Percentiles rank a stretch among this genome's conserved stretches.
Evolutionary conservation across 2,329 filamentous ascomycete species (phyloP).

Genomic region (Xylaria multiplex): DNA sequence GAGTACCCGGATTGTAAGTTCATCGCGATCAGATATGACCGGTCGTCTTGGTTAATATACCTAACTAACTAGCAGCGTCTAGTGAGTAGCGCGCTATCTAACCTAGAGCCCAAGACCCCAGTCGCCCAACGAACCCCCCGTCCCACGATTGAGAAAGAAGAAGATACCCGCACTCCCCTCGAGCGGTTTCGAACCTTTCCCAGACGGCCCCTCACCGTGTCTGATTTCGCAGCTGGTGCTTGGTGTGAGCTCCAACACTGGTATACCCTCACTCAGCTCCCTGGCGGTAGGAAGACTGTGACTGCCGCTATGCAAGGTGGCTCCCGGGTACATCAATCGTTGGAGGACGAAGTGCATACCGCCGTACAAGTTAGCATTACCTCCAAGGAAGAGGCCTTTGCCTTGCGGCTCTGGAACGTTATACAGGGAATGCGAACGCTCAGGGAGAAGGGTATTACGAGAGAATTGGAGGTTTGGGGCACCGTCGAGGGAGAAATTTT

Average conservation of each 20-base stretch:
- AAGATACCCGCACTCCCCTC: conserved; percentile 67
- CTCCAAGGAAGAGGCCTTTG: conserved; percentile 84
- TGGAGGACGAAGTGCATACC: conserved; percentile 87
- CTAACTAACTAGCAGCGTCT: conserved; percentile 73
- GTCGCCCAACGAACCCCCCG: conserved; percentile 26
- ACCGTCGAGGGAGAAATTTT: conserved; percentile 82
- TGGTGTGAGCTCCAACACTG: conserved; percentile 98
- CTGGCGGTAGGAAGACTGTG: conserved; percentile 75
- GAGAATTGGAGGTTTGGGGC: conserved; percentile 88
- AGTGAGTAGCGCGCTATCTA: conserved; percentile 63
- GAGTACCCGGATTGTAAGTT: conserved; percentile 65
- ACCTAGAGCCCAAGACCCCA: conserved; percentile 35
- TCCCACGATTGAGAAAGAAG: conserved; percentile 46
- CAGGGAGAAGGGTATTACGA: conserved; percentile 74
- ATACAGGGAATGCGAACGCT: conserved; percentile 84
- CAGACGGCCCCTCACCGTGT: conserved; percentile 83
- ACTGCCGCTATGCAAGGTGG: conserved; percentile 89
- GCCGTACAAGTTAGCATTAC: conserved; percentile 77
- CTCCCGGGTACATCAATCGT: conserved; percentile 78
- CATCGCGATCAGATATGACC: neutral
- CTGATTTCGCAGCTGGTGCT: conserved; percentile 85
- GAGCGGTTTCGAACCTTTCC: conserved; percentile 82
- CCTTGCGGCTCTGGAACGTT: conserved; percentile 87
- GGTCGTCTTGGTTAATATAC: conserved; percentile 41
- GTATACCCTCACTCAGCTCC: conserved; percentile 80